Conservation (phyloP, 352 stramenopile genomes). For the Aphanomyces cochlioides region DNA sequence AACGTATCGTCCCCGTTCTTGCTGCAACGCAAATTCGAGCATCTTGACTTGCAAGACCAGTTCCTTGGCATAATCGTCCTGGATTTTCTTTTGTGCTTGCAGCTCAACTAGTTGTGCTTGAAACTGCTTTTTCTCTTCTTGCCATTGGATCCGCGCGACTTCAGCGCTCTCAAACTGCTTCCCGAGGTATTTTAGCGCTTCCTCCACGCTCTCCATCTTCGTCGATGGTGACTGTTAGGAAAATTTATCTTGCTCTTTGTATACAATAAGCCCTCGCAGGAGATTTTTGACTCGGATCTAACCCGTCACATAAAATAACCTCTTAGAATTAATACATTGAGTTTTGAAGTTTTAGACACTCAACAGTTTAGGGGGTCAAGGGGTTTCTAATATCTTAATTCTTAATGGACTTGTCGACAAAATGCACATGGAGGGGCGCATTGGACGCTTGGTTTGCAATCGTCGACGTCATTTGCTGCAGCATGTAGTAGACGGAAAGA, state of each 20-base stretch:
- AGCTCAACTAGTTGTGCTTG: conserved; percentile 76
- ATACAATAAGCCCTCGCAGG: neutral
- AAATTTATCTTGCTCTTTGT: neutral
- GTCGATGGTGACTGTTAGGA: neutral
- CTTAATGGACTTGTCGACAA: conserved; percentile 9
- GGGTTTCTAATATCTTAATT: neutral
- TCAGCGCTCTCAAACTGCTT: conserved; percentile 79
- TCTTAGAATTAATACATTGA: no score
- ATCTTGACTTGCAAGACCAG: conserved; percentile 83
- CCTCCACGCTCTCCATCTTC: conserved; percentile 81
- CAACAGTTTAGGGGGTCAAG: neutral
- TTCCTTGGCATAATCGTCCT: conserved; percentile 84
- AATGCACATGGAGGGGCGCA: conserved; percentile 2
- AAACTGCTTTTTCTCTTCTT: conserved; percentile 67
- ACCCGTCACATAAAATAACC: neutral
- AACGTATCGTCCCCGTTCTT: conserved; percentile 73
- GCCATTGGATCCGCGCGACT: conserved; percentile 68
- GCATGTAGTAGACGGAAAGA: conserved; percentile 77
- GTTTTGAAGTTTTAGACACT: no score
- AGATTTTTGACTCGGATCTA: neutral
- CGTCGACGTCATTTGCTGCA: conserved; percentile 53
- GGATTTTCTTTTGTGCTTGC: conserved; percentile 61
- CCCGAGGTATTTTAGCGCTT: conserved; percentile 78
- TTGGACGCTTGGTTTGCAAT: conserved; percentile 1
- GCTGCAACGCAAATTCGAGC: conserved; percentile 79